These are phyloP conservation scores for Herpetomonas tarakana DNA, from an alignment of 208 protist genomes.

Conservation along the genomic window DNA sequence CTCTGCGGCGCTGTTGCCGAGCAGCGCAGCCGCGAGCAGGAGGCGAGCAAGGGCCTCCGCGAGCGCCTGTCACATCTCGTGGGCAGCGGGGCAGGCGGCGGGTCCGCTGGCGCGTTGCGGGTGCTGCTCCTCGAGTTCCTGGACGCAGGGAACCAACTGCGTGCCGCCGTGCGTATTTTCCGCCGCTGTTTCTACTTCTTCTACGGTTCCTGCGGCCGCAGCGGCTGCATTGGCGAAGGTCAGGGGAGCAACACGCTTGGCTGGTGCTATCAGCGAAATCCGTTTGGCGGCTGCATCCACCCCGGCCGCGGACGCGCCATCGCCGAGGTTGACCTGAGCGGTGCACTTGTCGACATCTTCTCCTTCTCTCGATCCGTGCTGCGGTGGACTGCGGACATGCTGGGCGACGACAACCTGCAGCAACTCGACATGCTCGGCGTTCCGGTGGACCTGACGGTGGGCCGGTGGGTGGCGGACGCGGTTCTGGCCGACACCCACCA, in stretches of 20 bases:
- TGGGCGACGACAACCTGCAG: slow-evolving; percentile 31
- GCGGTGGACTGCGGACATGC: slow-evolving; percentile 54
- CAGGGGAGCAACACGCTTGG: slow-evolving; percentile 32
- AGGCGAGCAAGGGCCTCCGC: slow-evolving; percentile 13
- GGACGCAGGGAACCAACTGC: slow-evolving; percentile 22
- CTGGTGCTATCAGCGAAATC: slow-evolving; percentile 63
- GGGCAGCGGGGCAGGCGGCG: background rate
- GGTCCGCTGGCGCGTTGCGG: background rate
- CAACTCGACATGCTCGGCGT: slow-evolving; percentile 22
- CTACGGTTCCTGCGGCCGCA: slow-evolving; percentile 68
- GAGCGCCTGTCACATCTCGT: slow-evolving; percentile 16
- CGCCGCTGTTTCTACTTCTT: slow-evolving; percentile 85
- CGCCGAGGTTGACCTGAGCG: slow-evolving; percentile 42
- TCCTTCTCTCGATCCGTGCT: slow-evolving; percentile 63
- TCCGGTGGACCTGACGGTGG: slow-evolving; percentile 38
- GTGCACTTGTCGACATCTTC: slow-evolving; percentile 67
- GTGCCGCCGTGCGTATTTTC: slow-evolving; percentile 57
- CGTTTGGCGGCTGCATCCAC: slow-evolving; percentile 80
- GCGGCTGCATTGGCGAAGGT: slow-evolving; percentile 49
- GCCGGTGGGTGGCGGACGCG: slow-evolving; percentile 60
- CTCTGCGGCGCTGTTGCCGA: slow-evolving; percentile 33
- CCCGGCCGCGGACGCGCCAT: slow-evolving; percentile 37
- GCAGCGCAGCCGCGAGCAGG: slow-evolving; percentile 10
- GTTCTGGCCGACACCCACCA: slow-evolving; percentile 52
- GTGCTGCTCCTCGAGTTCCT: slow-evolving; percentile 39